Evolutionary conservation across 306 rosid genomes (phyloP).

Genomic region (Leucaena leucocephala): DNA sequence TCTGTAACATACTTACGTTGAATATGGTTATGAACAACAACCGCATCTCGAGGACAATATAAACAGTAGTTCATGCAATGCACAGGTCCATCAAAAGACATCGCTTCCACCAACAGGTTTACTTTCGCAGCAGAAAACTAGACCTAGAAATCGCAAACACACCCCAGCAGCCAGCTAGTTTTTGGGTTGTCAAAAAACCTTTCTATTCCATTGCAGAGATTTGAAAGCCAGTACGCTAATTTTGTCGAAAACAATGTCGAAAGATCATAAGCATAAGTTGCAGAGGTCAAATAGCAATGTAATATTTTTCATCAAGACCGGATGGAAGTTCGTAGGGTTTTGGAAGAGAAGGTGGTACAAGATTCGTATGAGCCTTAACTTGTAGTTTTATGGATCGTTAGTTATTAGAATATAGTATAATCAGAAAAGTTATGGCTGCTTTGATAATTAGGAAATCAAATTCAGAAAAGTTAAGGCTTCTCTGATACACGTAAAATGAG

Average conservation of each 20-base stretch:
- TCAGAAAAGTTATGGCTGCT: background rate
- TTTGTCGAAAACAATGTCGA: background rate
- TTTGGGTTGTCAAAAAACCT: background rate
- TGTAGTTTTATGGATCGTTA: background rate
- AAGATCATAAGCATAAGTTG: background rate
- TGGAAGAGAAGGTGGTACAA: slow-evolving; percentile 48
- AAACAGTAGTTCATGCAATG: background rate
- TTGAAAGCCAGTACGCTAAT: background rate
- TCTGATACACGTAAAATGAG: background rate
- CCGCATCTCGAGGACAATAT: slow-evolving; percentile 17
- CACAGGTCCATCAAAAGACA: background rate
- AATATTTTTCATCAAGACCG: background rate
- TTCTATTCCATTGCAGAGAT: background rate
- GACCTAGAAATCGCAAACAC: background rate
- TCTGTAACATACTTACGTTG: background rate
- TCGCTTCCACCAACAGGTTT: background rate
- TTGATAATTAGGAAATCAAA: background rate
- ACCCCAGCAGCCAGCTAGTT: background rate
- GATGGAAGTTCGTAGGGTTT: slow-evolving; percentile 40
- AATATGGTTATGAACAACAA: background rate
- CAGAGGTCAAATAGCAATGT: background rate
- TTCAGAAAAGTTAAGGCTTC: background rate
- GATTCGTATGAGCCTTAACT: slow-evolving; percentile 31
- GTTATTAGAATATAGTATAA: background rate
- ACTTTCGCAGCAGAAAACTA: background rate